Conservation (phyloP, 2,329 filamentous ascomycete species). For the Endocalyx cinctus region DNA sequence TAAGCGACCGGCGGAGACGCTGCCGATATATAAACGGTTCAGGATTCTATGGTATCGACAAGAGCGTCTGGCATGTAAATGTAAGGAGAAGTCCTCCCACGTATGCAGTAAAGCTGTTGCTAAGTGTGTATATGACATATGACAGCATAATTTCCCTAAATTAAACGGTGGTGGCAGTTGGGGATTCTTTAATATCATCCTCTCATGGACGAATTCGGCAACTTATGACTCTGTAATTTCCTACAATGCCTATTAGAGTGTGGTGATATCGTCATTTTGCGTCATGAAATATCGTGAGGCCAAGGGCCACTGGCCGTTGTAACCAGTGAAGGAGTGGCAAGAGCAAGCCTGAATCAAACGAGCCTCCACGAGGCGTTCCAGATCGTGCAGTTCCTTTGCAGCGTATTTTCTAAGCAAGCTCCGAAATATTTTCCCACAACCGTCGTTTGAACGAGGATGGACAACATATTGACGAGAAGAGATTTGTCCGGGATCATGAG, state of each 20-base stretch:
- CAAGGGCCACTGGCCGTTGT: constrained; percentile 46
- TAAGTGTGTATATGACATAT: too few relatives aligned
- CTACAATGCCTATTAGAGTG: constrained; percentile 85
- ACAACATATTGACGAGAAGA: too few relatives aligned
- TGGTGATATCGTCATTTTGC: constrained; percentile 61
- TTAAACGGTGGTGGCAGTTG: constrained; percentile 72
- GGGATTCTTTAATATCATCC: constrained; percentile 81
- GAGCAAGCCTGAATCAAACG: too few relatives aligned
- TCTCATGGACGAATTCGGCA: constrained; percentile 85
- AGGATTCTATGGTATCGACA: constrained; percentile 73
- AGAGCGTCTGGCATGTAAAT: constrained; percentile 80
- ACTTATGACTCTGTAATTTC: constrained; percentile 83
- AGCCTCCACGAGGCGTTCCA: too few relatives aligned
- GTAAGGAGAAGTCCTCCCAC: too few relatives aligned
- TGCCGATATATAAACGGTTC: constrained; percentile 52
- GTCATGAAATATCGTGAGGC: constrained; percentile 63
- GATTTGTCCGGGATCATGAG: too few relatives aligned
- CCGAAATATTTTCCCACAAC: too few relatives aligned
- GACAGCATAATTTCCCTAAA: constrained; percentile 76
- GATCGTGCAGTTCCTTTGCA: too few relatives aligned
- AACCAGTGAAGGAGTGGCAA: too few relatives aligned
- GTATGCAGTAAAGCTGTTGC: too few relatives aligned
- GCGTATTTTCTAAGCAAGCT: too few relatives aligned
- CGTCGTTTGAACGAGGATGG: too few relatives aligned
- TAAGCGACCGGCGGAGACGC: constrained; percentile 58